Percentiles rank a stretch among this genome's conserved stretches.
Conservation (phyloP, 768 basidiomycete species). For the Suillus fuscotomentosus region DNA sequence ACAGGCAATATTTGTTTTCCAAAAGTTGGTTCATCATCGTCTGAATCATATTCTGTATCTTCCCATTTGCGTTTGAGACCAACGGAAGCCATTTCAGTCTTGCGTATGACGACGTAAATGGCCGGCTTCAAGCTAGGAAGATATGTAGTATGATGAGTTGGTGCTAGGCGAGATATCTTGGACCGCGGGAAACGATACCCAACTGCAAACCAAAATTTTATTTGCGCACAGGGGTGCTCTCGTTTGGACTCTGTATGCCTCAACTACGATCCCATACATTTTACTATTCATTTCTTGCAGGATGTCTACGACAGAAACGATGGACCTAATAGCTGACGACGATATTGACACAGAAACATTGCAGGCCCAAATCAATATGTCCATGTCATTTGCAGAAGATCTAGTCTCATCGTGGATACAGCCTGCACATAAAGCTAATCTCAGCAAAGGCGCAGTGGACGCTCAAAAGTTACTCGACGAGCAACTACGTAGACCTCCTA, state of each 20-base stretch:
- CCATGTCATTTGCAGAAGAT: slow-evolving; percentile 73
- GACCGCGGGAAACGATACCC: slow-evolving; percentile 2
- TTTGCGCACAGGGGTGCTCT: neutral
- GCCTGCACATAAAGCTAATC: slow-evolving; percentile 42
- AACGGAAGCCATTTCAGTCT: slow-evolving; percentile 13
- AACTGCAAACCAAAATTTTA: neutral
- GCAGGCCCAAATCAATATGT: slow-evolving; percentile 81
- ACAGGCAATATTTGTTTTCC: slow-evolving; percentile 79
- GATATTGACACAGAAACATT: slow-evolving; percentile 64
- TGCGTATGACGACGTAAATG: neutral
- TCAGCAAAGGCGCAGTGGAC: slow-evolving; percentile 28
- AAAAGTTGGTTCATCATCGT: slow-evolving; percentile 59
- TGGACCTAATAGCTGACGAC: slow-evolving; percentile 41
- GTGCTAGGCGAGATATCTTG: neutral
- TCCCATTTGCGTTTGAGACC: slow-evolving; percentile 56
- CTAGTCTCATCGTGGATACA: slow-evolving; percentile 79
- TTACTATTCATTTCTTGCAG: slow-evolving; percentile 5
- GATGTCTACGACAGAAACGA: slow-evolving; percentile 20
- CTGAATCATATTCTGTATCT: slow-evolving; percentile 43
- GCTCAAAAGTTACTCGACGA: slow-evolving; percentile 61
- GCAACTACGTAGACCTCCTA: slow-evolving; percentile 65
- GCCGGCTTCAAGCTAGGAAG: neutral
- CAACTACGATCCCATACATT: neutral
- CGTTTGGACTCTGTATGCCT: neutral
- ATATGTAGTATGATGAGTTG: neutral